phyloP scores from a whole-genome alignment of 352 stramenopile species.

The Elongisporangium prolatum region DNA sequence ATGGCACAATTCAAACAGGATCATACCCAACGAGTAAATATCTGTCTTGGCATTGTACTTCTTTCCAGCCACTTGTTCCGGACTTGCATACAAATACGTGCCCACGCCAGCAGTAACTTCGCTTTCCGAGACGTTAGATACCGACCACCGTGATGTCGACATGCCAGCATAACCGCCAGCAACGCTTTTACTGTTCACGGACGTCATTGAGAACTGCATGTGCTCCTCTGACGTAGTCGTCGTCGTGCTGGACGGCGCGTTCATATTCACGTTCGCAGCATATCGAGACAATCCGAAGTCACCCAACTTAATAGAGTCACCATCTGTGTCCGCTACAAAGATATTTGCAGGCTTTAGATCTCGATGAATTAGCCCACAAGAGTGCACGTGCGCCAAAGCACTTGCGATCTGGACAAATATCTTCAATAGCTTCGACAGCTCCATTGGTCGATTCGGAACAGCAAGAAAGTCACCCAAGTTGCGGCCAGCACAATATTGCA shows the following conservation, averaged over 20 bases:
- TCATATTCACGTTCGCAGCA: constrained; percentile 72
- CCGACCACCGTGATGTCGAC: constrained; percentile 55
- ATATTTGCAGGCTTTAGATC: constrained; percentile 92
- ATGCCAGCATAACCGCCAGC: constrained; percentile 19
- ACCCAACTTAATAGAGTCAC: constrained; percentile 86
- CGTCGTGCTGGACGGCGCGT: constrained; percentile 5
- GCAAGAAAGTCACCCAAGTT: constrained; percentile 85
- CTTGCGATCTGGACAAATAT: constrained; percentile 88
- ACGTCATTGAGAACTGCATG: constrained; percentile 14
- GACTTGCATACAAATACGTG: constrained; percentile 88
- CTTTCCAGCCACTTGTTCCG: constrained; percentile 86
- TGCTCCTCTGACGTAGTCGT: constrained; percentile 26
- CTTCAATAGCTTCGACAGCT: constrained; percentile 74
- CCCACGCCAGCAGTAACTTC: constrained; percentile 87
- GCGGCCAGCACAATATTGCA: constrained; percentile 86
- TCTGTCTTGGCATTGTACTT: constrained; percentile 92
- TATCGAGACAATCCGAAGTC: constrained; percentile 89
- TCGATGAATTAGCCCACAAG: constrained; percentile 87
- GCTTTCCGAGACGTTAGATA: constrained; percentile 65
- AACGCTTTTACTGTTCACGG: constrained; percentile 6
- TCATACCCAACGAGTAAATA: constrained; percentile 90
- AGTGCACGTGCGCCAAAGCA: constrained; percentile 89
- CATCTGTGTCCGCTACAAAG: constrained; percentile 83
- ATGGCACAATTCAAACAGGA: constrained; percentile 89
- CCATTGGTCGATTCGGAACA: constrained; percentile 60